Base-by-base conservation (phyloP, 1,139 yeast genomes). In the Hyphopichia pseudoburtonii region DNA sequence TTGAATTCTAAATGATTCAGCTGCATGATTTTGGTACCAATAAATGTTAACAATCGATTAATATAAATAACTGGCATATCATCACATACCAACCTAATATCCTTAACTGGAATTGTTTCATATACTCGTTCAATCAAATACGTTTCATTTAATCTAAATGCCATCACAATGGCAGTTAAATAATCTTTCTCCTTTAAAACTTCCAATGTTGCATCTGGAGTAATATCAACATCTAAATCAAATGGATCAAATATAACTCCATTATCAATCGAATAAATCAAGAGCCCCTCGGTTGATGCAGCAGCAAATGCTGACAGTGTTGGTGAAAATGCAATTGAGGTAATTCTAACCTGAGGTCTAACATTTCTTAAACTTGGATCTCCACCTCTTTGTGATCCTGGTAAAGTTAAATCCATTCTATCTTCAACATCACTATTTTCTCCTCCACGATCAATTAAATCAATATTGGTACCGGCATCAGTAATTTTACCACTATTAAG, bases 261-360 rank as follows among this genome's bases (percentile, higher is more conserved):
- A 40, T 82, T 82, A 57, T 90, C 95, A 28, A 89, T 78, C 1
- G 96, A 83, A 57, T 80, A 92, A 2, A 92, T 70, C 41, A 90
- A 66, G 35, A 94, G 67, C 6, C 99, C 99, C 60, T 92, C 98
- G 0, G 98, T 92, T 1, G 96, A 82, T 0, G 97, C 95, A 22
- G 96, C 96, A 2, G 96, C 94, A 69, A 94, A 94, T 21, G 96
- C 81, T 30, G 86, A 74, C 7, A 95, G 86, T 0, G 97, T 85
- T 18, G 98, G 98, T 3, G 96, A 86, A 54, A 90, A 92, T 46
- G 76, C 77, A 28, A 94, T 74, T 4, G 85, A 69, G 1, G 86
- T 78, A 1, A 92, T 89, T 51, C 95, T 70, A 18, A 92, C 76
- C 43, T 85, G 95, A 0, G 97, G 95, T 46, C 90, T 76, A 1